Conservation (phyloP, 192 early-diverging fungal species). For the Glomus cerebriforme region DNA sequence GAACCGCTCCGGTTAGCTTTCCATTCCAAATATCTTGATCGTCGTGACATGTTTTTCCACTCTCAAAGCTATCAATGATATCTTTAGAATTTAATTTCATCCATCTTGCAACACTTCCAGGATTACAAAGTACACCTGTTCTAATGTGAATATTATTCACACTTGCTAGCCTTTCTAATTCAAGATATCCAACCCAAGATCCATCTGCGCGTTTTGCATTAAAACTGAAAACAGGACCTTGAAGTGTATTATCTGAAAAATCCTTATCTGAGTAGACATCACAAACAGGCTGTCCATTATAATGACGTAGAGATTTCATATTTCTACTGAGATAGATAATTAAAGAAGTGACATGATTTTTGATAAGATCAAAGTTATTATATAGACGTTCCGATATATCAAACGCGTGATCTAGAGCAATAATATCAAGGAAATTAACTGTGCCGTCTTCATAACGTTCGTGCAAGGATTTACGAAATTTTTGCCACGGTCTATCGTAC, state of each 20-base stretch:
- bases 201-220: conserved; percentile 63
- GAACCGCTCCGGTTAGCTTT: conserved; percentile 68
- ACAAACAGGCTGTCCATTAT: conserved; percentile 53
- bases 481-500: conserved; percentile 48
- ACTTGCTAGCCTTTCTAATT: conserved; percentile 68
- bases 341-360: conserved; percentile 53
- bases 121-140: conserved; percentile 80
- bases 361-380: conserved; percentile 42
- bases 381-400: conserved; percentile 52
- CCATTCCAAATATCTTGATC: conserved; percentile 71
- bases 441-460: conserved; percentile 78
- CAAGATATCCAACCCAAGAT: conserved; percentile 59
- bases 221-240: conserved; percentile 72
- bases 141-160: conserved; percentile 70
- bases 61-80: conserved; percentile 48
- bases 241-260: conserved; percentile 34
- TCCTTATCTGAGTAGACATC: conserved; percentile 41
- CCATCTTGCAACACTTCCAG: conserved; percentile 71
- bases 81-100: conserved; percentile 59
- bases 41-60: conserved; percentile 74
- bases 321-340: conserved; percentile 40
- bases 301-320: conserved; percentile 56
- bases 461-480: conserved; percentile 49
- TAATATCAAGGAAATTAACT: conserved; percentile 71
- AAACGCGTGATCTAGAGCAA: conserved; percentile 72